Base-by-base conservation (phyloP, 2,329 filamentous ascomycete species). In the Graphilbum fragrans region DNA sequence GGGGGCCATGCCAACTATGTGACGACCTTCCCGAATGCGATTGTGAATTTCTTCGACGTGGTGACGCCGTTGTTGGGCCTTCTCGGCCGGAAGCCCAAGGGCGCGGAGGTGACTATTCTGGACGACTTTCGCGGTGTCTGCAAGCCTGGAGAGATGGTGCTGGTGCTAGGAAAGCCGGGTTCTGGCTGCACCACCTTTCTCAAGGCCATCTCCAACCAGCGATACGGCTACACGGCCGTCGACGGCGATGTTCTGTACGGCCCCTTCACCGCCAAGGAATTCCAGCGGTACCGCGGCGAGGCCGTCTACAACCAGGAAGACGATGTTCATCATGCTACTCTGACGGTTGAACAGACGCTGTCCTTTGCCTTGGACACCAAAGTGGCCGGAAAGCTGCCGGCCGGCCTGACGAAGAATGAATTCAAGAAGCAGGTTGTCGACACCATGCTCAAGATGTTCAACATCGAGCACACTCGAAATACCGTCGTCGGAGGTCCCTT, bases 291-390 rank as follows among this genome's bases (percentile, higher is more conserved):
- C 57, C 74, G 85, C 23, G 85, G 85, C 39, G 85, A 94, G 61
- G 80, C 83, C 1, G 80, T 90, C 5, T 94, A 93, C 64, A 90
- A 86, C 53, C 78, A 84, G 51, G 84, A 90, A 57, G 86, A 93
- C 49, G 87, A 94, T 51, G 70, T 90, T 19, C 86, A 94, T 51
- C 80, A 87, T 51, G 76, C 87, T 0, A 92, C 85, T 0, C 67
- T 95, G 20, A 92, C 86, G 0, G 88, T 94, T 3, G 82, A 84
- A 41, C 86, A 94, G 57, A 94, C 88, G 0, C 71, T 94, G 1
- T 79, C 75, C 1, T 94, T 94, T 54, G 87, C 87, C 0, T 64
- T 93, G 4, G 83, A 92, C 53, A 84, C 80, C 25, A 94, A 93
- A 61, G 80, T 85, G 14, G 86, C 88, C 6, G 80, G 82, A 16